Evolutionary conservation across 2,329 filamentous ascomycete species (phyloP).

Genomic region (Aspergillus pseudoterreus): DNA sequence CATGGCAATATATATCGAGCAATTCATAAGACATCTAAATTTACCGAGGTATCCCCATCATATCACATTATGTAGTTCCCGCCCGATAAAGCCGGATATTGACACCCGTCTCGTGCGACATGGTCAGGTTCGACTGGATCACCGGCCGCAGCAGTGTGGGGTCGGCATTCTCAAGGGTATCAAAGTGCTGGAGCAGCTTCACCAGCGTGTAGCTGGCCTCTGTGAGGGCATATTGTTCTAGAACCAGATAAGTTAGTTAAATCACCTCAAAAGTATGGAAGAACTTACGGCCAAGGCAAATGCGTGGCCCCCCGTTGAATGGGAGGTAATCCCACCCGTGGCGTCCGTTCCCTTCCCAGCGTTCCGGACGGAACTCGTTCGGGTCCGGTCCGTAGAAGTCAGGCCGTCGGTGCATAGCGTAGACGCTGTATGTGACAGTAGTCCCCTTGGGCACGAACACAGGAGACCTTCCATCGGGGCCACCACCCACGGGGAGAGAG

Average conservation of each 20-base stretch:
- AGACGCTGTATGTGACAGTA: slow-evolving; percentile 62
- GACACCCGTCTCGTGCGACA: slow-evolving; percentile 31
- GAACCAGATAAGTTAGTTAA: not conserved
- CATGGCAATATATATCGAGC: too few relatives aligned
- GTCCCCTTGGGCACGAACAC: slow-evolving; percentile 65
- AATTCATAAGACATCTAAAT: too few relatives aligned
- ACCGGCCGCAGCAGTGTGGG: slow-evolving; percentile 26
- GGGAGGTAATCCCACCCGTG: slow-evolving; percentile 38
- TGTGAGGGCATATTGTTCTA: slow-evolving; percentile 43
- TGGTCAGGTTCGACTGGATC: slow-evolving; percentile 27
- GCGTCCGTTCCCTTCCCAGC: slow-evolving; percentile 42
- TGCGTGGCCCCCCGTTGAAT: slow-evolving; percentile 38
- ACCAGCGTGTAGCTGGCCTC: slow-evolving; percentile 41
- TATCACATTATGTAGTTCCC: not conserved
- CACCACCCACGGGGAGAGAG: slow-evolving; percentile 52
- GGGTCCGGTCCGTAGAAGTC: slow-evolving; percentile 46
- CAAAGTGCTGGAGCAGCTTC: slow-evolving; percentile 36
- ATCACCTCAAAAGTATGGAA: too few relatives aligned
- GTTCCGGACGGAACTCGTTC: slow-evolving; percentile 46
- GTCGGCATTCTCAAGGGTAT: slow-evolving; percentile 33
- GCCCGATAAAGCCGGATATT: slow-evolving; percentile 23
- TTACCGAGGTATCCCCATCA: not conserved
- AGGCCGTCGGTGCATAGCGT: slow-evolving; percentile 68
- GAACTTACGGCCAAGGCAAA: slow-evolving; percentile 38
- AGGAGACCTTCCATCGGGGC: slow-evolving; percentile 56